These are phyloP conservation scores for Exserohilum rostratum DNA, from an alignment of 2,329 filamentous ascomycete genomes.

Conservation along the genomic window DNA sequence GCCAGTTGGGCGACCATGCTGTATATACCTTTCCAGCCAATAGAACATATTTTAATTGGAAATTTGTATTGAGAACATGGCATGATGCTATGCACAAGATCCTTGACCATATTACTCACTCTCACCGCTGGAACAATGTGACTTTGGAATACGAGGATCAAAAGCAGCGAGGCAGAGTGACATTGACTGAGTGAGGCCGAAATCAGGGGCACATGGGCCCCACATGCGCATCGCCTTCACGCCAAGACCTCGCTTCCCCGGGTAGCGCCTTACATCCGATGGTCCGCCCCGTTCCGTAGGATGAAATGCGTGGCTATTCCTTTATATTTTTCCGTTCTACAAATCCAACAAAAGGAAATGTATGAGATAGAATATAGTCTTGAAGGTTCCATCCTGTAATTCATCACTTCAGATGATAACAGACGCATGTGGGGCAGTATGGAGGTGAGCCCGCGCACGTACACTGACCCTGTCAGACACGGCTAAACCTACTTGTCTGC, in stretches of 20 bases:
- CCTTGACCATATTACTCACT: no score
- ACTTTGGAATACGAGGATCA: no score
- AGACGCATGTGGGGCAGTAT: background rate
- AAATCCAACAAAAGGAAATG: constrained; percentile 2
- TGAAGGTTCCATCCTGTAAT: no score
- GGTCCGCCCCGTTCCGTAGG: constrained; percentile 1
- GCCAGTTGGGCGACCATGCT: background rate
- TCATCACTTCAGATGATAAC: no score
- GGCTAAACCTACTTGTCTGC: background rate
- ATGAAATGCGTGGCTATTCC: background rate
- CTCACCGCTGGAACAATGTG: no score
- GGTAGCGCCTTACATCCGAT: background rate
- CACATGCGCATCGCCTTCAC: background rate
- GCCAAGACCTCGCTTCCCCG: background rate
- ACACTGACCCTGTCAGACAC: background rate
- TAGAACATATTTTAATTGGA: no score
- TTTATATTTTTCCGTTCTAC: background rate
- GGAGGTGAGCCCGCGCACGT: background rate
- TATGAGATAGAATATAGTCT: background rate
- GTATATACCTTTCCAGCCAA: background rate
- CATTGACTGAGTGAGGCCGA: no score
- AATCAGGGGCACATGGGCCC: background rate
- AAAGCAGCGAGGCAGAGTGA: no score
- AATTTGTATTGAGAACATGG: no score
- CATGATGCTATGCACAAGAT: no score